A percentile compares a stretch with the other conserved stretches of the same genome.
phyloP scores from a whole-genome alignment of 495 filamentous ascomycete species.

The Jackrogersella minutella region DNA sequence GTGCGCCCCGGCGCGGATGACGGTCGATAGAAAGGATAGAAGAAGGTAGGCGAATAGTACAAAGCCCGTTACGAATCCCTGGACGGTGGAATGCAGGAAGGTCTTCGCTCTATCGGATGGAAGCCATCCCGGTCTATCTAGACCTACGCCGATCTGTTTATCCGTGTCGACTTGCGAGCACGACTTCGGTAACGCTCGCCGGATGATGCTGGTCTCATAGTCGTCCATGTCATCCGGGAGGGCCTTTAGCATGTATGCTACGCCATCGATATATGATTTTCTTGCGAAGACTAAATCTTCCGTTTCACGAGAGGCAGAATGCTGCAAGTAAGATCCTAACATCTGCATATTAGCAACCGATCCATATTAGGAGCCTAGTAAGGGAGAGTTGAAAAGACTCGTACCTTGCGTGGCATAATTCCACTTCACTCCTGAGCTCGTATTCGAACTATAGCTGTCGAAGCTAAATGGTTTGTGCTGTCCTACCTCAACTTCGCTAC shows the following conservation, averaged over 20 bases:
- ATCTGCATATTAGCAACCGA: not conserved
- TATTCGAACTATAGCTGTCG: not conserved
- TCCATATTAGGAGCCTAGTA: too few species aligned
- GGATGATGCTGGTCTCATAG: slow-evolving; percentile 56
- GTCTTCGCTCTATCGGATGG: slow-evolving; percentile 47
- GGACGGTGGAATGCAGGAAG: slow-evolving; percentile 65
- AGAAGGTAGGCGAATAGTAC: slow-evolving; percentile 65
- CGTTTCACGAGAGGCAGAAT: slow-evolving; percentile 35
- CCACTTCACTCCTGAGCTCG: slow-evolving; percentile 44
- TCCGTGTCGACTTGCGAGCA: slow-evolving; percentile 26
- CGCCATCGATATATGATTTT: slow-evolving; percentile 71
- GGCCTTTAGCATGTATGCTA: slow-evolving; percentile 71
- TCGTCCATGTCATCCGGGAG: slow-evolving; percentile 66
- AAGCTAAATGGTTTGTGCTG: not conserved
- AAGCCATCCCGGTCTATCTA: slow-evolving; percentile 4
- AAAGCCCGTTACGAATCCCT: slow-evolving; percentile 61
- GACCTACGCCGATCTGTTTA: slow-evolving; percentile 21
- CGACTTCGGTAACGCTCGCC: slow-evolving; percentile 53
- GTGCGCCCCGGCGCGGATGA: slow-evolving; percentile 60
- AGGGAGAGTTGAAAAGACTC: not conserved
- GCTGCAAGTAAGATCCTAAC: slow-evolving; percentile 38
- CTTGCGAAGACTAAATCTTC: slow-evolving; percentile 58
- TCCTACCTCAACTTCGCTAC: slow-evolving; percentile 1
- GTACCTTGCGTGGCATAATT: slow-evolving; percentile 46
- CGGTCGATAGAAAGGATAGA: slow-evolving; percentile 65